Conservation (phyloP, 192 early-diverging fungal genomes). For the Spizellomyces punctatus region DNA sequence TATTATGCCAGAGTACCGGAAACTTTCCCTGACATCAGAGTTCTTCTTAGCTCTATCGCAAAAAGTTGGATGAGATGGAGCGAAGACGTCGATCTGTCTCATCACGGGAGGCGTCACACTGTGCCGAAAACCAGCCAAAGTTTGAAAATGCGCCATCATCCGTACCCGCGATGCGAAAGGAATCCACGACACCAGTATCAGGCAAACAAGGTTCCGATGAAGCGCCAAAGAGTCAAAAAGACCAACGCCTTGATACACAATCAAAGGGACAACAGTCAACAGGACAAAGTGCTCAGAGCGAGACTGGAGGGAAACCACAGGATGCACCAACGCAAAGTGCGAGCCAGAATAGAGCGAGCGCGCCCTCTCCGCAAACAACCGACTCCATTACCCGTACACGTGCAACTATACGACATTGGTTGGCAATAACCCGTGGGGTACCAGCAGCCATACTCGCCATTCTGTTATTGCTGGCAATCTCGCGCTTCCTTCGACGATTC, state of each 20-base stretch:
- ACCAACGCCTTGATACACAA: neutral
- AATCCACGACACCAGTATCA: neutral
- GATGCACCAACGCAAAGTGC: no score
- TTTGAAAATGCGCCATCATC: no score
- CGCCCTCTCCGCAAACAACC: no score
- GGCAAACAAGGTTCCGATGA: neutral
- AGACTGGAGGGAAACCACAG: no score
- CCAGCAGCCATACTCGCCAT: neutral
- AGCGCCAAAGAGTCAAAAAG: neutral
- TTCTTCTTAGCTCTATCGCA: neutral
- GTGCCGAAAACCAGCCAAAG: no score
- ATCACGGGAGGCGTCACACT: no score
- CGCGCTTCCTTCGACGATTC: constrained; percentile 1
- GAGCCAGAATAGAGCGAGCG: no score
- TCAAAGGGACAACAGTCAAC: neutral
- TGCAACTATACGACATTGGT: neutral
- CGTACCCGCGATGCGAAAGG: no score
- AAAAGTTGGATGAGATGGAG: neutral
- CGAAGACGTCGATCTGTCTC: no score
- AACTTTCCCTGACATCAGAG: neutral
- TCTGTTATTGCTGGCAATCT: neutral
- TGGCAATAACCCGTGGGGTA: neutral
- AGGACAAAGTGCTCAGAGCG: neutral
- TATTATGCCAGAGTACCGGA: neutral
- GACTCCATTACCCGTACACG: no score